Percentiles rank a stretch among this genome's conserved stretches.
Evolutionary conservation across 345 rosid genomes (phyloP).

Genomic region (Lepidium sativum): DNA sequence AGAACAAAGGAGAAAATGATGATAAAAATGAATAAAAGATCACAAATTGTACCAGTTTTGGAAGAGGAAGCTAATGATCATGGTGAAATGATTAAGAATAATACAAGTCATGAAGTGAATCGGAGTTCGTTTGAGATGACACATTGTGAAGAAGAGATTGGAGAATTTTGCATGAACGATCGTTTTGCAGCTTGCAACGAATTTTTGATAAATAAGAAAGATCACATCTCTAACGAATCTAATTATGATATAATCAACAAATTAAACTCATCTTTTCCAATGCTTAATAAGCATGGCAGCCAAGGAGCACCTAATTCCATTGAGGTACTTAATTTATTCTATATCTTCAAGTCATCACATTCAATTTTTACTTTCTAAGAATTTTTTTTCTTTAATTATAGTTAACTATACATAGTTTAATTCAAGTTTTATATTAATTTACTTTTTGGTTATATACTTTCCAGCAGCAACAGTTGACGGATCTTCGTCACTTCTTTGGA

Average conservation of each 20-base stretch:
- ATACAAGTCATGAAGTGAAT: not conserved
- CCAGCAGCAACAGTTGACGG: slow-evolving; percentile 24
- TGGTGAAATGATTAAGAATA: not conserved
- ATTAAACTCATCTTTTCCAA: slow-evolving; percentile 8
- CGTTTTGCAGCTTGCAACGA: not conserved
- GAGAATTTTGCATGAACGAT: slow-evolving; percentile 13
- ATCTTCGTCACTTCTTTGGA: slow-evolving; percentile 1
- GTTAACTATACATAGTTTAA: too few species aligned
- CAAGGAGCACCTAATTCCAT: slow-evolving; percentile 7
- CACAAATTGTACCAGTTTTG: slow-evolving; percentile 13
- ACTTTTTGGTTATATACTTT: not conserved
- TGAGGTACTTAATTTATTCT: slow-evolving; percentile 23
- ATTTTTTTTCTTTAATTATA: not conserved
- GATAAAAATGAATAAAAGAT: slow-evolving; percentile 4
- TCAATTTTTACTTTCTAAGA: not conserved
- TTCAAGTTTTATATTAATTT: too few species aligned
- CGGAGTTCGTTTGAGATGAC: slow-evolving; percentile 8
- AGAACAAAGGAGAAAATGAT: slow-evolving; percentile 49
- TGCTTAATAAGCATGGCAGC: slow-evolving; percentile 14
- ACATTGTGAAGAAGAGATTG: not conserved
- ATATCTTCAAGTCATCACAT: not conserved
- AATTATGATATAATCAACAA: slow-evolving; percentile 6
- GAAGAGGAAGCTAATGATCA: slow-evolving; percentile 3
- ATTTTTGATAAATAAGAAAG: not conserved
- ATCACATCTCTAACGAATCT: slow-evolving; percentile 1